Conservation (phyloP, 768 basidiomycete genomes). For the Calocera cornea region DNA sequence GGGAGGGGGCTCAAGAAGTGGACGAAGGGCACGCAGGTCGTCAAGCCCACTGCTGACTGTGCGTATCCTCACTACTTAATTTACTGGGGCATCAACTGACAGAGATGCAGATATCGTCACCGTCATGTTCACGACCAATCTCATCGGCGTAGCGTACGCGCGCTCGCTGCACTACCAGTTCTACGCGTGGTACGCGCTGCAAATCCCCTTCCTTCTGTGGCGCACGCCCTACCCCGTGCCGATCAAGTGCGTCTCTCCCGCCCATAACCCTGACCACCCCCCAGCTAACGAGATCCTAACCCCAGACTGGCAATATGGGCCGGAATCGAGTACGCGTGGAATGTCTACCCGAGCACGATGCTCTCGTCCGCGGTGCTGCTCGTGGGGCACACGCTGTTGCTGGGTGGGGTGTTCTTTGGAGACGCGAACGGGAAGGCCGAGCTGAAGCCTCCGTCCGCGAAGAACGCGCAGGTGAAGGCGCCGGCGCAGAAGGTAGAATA, state of each 20-base stretch:
- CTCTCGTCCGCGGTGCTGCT: conserved; percentile 48
- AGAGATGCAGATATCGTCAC: conserved; percentile 52
- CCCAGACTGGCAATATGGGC: conserved; percentile 45
- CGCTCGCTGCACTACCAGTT: conserved; percentile 97
- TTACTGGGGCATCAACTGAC: conserved; percentile 11
- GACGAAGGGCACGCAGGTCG: conserved; percentile 33
- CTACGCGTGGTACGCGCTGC: conserved; percentile 92
- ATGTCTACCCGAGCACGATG: conserved; percentile 66
- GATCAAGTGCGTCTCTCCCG: conserved; percentile 40
- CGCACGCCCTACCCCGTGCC: conserved; percentile 49
- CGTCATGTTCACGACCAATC: conserved; percentile 76
- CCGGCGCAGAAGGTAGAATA: neutral
- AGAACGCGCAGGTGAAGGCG: neutral
- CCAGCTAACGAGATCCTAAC: too few relatives aligned
- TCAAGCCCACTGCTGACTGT: conserved; percentile 51
- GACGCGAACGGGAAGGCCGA: conserved; percentile 19
- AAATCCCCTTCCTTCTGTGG: conserved; percentile 72
- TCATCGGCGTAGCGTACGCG: conserved; percentile 83
- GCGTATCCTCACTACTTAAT: conserved; percentile 19
- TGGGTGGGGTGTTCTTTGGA: conserved; percentile 44
- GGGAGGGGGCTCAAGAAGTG: conserved; percentile 41
- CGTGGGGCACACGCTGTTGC: conserved; percentile 36
- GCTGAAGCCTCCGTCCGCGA: neutral
- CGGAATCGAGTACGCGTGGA: conserved; percentile 75
- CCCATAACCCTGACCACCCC: conserved; percentile 5